These are phyloP conservation scores for Euryodendron excelsum DNA, from an alignment of 148 eudicot genomes.

Conservation along the genomic window DNA sequence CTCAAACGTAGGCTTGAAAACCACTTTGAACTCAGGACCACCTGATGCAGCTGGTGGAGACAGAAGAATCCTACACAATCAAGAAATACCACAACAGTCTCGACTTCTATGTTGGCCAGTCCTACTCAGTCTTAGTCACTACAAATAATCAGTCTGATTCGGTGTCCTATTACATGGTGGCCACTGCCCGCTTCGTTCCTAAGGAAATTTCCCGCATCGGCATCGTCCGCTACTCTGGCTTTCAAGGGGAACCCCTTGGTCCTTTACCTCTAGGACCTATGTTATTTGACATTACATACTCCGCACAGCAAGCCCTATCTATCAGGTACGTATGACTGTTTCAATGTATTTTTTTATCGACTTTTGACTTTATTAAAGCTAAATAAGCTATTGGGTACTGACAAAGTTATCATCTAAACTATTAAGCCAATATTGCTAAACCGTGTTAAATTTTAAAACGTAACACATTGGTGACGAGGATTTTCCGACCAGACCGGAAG, in stretches of 20 bases:
- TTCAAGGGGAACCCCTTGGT: conserved; percentile 3
- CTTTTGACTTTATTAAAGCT: too few relatives aligned
- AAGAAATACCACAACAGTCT: conserved; percentile 15
- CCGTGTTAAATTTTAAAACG: too few relatives aligned
- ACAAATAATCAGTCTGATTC: neutral
- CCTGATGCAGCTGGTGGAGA: conserved; percentile 24
- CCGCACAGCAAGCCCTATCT: conserved; percentile 17
- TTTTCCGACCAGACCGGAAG: too few relatives aligned
- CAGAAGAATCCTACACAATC: conserved; percentile 26
- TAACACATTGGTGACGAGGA: too few relatives aligned
- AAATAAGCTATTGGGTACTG: too few relatives aligned
- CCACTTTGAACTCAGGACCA: conserved; percentile 28
- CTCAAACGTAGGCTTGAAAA: conserved; percentile 29
- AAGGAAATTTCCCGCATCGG: neutral
- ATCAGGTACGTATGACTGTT: conserved; percentile 21
- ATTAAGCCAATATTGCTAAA: too few relatives aligned
- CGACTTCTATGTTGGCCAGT: conserved; percentile 34
- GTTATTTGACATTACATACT: conserved; percentile 10
- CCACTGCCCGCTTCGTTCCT: conserved; percentile 24
- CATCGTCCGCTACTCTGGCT: conserved; percentile 16
- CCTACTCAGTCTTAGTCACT: conserved; percentile 29
- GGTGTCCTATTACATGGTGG: conserved; percentile 20
- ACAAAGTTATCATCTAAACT: too few relatives aligned
- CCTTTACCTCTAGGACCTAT: conserved; percentile 4
- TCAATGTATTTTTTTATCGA: too few relatives aligned